Percentiles rank a stretch among this genome's conserved stretches.
Conservation (phyloP, 441 rosid species). For the Capsella rubella region DNA sequence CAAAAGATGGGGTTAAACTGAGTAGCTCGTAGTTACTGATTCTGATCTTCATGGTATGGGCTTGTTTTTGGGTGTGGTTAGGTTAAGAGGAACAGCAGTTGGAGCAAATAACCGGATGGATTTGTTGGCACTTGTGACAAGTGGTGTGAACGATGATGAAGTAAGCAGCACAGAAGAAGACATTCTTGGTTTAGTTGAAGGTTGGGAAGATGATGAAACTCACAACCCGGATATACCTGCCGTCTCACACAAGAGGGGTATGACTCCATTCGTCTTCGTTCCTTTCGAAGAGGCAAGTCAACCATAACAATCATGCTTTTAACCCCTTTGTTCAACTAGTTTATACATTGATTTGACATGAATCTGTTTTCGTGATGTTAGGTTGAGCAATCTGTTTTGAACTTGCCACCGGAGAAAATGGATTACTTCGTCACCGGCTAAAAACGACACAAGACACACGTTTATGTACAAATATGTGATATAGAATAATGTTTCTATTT, state of each 20-base stretch:
- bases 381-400: conserved; percentile 84
- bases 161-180: conserved; percentile 66
- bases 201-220: conserved; percentile 85
- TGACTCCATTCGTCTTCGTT: conserved; percentile 84
- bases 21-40: conserved; percentile 6
- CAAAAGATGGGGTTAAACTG: not conserved
- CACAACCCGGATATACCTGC: conserved; percentile 81
- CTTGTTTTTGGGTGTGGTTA: conserved; percentile 38
- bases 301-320: not conserved
- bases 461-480: conserved; percentile 40
- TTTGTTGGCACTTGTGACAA: conserved; percentile 82
- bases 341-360: conserved; percentile 15
- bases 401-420: conserved; percentile 94
- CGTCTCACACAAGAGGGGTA: conserved; percentile 85
- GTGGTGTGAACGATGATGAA: conserved; percentile 71
- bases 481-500: conserved; percentile 20
- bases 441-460: not conserved
- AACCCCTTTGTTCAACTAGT: not conserved
- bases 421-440: conserved; percentile 89
- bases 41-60: conserved; percentile 1
- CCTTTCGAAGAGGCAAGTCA: conserved; percentile 83
- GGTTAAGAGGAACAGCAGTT: conserved; percentile 75
- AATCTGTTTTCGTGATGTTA: conserved; percentile 24
- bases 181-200: conserved; percentile 70
- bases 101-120: conserved; percentile 96